Evolutionary conservation across 1,139 yeast species (phyloP), one percentile per base, ranked within the genome.

Genomic region (Hyphopichia burtonii): DNA sequence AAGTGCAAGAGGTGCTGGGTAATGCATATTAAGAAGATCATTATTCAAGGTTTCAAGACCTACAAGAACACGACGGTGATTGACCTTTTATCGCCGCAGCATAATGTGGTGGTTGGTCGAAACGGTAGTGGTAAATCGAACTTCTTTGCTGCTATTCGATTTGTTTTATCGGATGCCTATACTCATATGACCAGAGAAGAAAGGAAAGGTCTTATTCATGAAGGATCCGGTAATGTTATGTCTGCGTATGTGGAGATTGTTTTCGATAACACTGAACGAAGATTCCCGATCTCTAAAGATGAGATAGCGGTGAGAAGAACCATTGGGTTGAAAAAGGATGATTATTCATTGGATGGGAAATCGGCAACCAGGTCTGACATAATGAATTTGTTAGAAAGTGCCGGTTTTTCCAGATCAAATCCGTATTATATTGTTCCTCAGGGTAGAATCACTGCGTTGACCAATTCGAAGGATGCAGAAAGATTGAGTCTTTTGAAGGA

Each of bases 361-460:
- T 76, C 88, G 15, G 87, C 93, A 4, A 83, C 94, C 2, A 79
- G 90, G 53, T 74, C 87, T 2, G 98, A 91, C 58, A 77, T 91
- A 16, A 82, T 84, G 82, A 86, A 87, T 50, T 65, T 89, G 48
- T 71, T 94, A 34, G 98, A 93, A 60, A 83, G 89, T 55, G 96
- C 96, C 0, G 99, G 99, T 0, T 90, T 93, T 56, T 86, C 96
- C 1, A 76, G 88, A 45, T 83, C 91, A 3, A 91, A 90, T 50
- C 97, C 98, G 0, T 93, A 91, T 63, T 93, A 93, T 61, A 91
- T 93, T 53, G 99, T 93, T 3, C 99, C 99, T 0, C 99, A 93
- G 62, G 99, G 99, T 14, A 76, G 88, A 53, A 88, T 90, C 53
- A 83, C 91, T 0, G 76, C 86, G 1, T 71, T 93, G 46, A 93